Evolutionary conservation across 495 filamentous ascomycete genomes (phyloP).

Genomic region (Penicillium coprophilum): DNA sequence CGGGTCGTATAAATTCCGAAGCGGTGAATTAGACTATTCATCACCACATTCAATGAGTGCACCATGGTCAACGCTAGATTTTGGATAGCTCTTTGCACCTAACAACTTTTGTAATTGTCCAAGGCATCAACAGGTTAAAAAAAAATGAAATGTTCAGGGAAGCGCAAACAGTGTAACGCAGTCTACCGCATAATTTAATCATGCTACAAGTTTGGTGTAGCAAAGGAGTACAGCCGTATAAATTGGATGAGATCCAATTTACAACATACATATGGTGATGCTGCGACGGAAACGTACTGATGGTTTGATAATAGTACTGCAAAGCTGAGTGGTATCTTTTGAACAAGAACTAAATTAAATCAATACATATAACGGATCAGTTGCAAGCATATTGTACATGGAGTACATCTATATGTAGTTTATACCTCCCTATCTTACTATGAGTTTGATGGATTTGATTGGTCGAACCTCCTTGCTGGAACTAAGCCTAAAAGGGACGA

Average conservation of each 20-base stretch:
- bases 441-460: constrained; percentile 10
- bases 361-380: too few relatives aligned
- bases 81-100: neutral
- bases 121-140: neutral
- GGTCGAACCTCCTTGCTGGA: constrained; percentile 1
- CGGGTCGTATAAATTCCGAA: neutral
- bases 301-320: too few relatives aligned
- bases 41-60: neutral
- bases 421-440: neutral
- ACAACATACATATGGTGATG: neutral
- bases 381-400: too few relatives aligned
- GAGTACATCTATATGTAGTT: neutral
- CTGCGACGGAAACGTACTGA: too few relatives aligned
- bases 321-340: too few relatives aligned
- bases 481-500: constrained; percentile 36
- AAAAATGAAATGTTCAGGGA: neutral
- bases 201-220: neutral
- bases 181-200: neutral
- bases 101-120: neutral
- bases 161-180: neutral
- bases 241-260: neutral
- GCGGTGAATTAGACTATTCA: neutral
- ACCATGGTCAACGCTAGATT: neutral
- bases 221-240: neutral
- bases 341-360: too few relatives aligned